Evolutionary conservation across 148 eudicot species (phyloP).

Genomic region (Oxyria digyna): DNA sequence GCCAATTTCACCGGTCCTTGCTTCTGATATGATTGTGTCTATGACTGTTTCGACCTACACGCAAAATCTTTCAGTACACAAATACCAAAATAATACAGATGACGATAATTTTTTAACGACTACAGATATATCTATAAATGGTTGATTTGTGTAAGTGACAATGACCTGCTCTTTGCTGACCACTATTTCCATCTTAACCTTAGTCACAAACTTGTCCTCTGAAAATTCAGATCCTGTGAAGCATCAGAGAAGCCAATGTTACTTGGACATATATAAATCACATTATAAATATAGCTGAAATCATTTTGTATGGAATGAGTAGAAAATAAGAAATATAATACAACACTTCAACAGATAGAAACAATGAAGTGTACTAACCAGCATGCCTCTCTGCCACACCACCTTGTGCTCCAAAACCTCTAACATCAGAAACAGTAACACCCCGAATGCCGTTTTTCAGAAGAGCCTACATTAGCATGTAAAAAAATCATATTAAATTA

Average conservation of each 20-base stretch:
- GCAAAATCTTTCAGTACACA: background rate
- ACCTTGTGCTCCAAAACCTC: conserved; percentile 91
- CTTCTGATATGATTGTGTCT: conserved; percentile 50
- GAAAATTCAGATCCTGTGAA: conserved; percentile 76
- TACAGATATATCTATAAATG: background rate
- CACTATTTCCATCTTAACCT: conserved; percentile 85
- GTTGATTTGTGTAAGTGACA: background rate
- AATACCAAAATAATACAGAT: background rate
- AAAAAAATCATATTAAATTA: background rate
- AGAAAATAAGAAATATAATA: background rate
- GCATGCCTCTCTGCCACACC: conserved; percentile 78
- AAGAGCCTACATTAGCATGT: conserved; percentile 43
- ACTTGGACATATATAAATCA: background rate
- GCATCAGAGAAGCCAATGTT: background rate
- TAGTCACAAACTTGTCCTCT: conserved; percentile 68
- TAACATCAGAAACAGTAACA: conserved; percentile 80
- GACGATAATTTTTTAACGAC: background rate
- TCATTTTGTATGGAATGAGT: background rate
- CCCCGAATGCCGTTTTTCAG: conserved; percentile 82
- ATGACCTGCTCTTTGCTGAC: conserved; percentile 85
- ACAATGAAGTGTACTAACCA: conserved; percentile 26
- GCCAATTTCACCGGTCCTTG: conserved; percentile 87
- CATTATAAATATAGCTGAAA: background rate
- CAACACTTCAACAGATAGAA: too few relatives aligned
- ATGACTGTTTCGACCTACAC: conserved; percentile 65